These are phyloP conservation scores for Aspergillus neoniger DNA, from an alignment of 2,329 filamentous ascomycete species.

Conservation along the genomic window DNA sequence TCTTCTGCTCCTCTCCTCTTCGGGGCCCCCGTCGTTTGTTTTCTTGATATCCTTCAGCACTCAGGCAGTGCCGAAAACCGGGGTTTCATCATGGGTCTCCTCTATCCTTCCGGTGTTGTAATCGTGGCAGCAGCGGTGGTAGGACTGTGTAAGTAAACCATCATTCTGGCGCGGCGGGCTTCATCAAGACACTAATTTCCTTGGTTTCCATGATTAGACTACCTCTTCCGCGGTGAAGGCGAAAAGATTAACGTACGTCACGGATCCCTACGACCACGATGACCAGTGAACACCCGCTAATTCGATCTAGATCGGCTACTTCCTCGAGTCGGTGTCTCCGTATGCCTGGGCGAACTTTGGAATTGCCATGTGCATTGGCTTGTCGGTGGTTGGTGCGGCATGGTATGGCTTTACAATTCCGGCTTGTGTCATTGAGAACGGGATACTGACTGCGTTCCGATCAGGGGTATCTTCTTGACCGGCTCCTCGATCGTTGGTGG, in stretches of 20 bases:
- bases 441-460: constrained; percentile 20
- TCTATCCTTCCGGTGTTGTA: constrained; percentile 69
- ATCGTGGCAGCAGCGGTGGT: constrained; percentile 70
- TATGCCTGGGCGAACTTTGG: constrained; percentile 91
- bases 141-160: constrained; percentile 68
- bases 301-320: constrained; percentile 72
- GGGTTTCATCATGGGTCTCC: constrained; percentile 64
- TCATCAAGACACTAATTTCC: constrained; percentile 21
- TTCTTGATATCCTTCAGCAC: constrained; percentile 23
- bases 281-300: constrained; percentile 21
- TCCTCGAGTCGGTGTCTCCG: constrained; percentile 90
- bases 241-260: constrained; percentile 85
- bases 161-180: constrained; percentile 8
- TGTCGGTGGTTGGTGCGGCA: constrained; percentile 95
- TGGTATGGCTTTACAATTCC: constrained; percentile 61
- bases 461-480: constrained; percentile 97
- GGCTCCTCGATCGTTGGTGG: constrained; percentile 96
- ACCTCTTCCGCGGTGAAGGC: constrained; percentile 96
- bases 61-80: constrained; percentile 18
- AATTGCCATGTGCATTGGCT: constrained; percentile 89
- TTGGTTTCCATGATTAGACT: constrained; percentile 62
- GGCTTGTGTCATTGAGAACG: neutral
- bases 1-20: constrained; percentile 11
- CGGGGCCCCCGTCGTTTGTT: constrained; percentile 22
- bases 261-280: neutral